Evolutionary conservation across 805 yeast species (phyloP).

Genomic region (Monosporozyma servazzii): DNA sequence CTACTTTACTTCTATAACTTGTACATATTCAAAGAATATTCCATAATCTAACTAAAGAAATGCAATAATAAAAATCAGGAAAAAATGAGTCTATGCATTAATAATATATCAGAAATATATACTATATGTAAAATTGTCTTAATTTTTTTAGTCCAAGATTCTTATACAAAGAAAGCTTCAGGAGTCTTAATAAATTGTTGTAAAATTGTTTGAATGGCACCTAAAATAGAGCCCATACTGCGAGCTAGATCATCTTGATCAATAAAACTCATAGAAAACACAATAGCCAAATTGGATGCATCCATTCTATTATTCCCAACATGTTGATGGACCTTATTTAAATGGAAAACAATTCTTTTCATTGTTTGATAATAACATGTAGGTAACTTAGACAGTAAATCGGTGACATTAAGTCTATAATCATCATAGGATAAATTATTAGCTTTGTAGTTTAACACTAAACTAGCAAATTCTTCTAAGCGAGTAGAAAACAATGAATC

Average conservation of each 20-base stretch:
- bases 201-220: constrained; percentile 45
- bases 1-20: background rate
- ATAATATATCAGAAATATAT: background rate
- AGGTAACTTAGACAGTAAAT: constrained; percentile 44
- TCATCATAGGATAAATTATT: constrained; percentile 19
- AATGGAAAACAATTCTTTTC: constrained; percentile 57
- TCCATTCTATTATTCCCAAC: constrained; percentile 76
- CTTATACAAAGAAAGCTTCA: constrained; percentile 20
- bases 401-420: constrained; percentile 19
- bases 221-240: constrained; percentile 42
- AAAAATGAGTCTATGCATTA: background rate
- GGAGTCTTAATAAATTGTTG: constrained; percentile 40
- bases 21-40: constrained; percentile 5
- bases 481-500: constrained; percentile 68
- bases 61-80: background rate
- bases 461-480: constrained; percentile 43
- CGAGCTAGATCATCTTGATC: constrained; percentile 35
- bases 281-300: constrained; percentile 82
- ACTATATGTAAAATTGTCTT: background rate
- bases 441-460: constrained; percentile 21
- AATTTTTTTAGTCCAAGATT: background rate
- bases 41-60: too few species aligned
- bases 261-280: constrained; percentile 60
- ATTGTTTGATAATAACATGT: constrained; percentile 56
- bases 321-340: constrained; percentile 56